A percentile compares a stretch with the other conserved stretches of the same genome.
Evolutionary conservation across 768 basidiomycete species (phyloP).

Genomic region (Pisolithus marmoratus): DNA sequence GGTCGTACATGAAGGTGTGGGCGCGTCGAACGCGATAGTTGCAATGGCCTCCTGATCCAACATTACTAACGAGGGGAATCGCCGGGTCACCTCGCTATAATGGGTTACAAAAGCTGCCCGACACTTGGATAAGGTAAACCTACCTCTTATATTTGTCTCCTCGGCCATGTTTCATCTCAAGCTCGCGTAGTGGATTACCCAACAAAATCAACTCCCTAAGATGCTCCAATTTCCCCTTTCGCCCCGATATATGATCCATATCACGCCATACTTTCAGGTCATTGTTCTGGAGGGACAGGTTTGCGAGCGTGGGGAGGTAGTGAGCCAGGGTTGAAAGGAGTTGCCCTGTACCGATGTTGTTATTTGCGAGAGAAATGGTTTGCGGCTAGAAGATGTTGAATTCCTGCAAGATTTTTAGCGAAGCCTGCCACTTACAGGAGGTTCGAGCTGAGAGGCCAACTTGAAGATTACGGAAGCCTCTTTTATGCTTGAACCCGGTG

Average conservation of each 20-base stretch:
- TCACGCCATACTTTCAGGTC: conserved; percentile 65
- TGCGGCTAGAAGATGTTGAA: conserved; percentile 42
- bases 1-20: conserved; percentile 44
- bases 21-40: conserved; percentile 72
- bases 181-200: conserved; percentile 70
- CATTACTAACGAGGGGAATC: conserved; percentile 77
- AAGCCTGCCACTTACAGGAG: conserved; percentile 44
- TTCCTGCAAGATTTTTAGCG: not conserved
- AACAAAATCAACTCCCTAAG: conserved; percentile 68
- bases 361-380: conserved; percentile 82
- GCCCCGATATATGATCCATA: conserved; percentile 55
- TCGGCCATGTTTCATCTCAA: conserved; percentile 51
- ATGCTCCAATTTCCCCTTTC: conserved; percentile 51
- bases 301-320: conserved; percentile 75
- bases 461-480: conserved; percentile 88
- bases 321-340: conserved; percentile 57
- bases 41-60: conserved; percentile 79
- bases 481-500: conserved; percentile 50
- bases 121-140: conserved; percentile 14
- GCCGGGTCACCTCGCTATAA: conserved; percentile 68
- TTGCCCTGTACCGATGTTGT: conserved; percentile 56
- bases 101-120: conserved; percentile 3
- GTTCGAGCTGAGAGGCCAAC: conserved; percentile 71
- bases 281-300: conserved; percentile 79
- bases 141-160: conserved; percentile 66